Evolutionary conservation across 1,284 basidiomycete species (phyloP).

Genomic region (Cerioporus squamosus): DNA sequence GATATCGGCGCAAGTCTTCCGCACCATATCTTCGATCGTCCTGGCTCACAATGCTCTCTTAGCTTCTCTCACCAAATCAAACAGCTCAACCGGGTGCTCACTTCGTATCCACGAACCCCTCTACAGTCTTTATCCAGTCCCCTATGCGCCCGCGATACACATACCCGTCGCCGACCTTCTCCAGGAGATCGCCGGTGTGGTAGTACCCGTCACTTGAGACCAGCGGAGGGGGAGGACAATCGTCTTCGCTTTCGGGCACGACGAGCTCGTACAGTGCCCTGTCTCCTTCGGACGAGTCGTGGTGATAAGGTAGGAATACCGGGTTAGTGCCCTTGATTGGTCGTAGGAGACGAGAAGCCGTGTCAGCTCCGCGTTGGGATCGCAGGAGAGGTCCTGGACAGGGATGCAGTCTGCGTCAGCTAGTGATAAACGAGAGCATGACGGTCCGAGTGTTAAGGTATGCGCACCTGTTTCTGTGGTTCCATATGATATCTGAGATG

Average conservation of each 20-base stretch:
- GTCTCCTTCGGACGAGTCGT: background rate
- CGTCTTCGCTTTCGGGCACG: slow-evolving; percentile 8
- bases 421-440: background rate
- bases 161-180: slow-evolving; percentile 15
- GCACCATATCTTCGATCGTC: slow-evolving; percentile 17
- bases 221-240: slow-evolving; percentile 10
- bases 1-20: slow-evolving; percentile 10
- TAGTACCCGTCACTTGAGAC: slow-evolving; percentile 15
- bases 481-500: slow-evolving; percentile 4
- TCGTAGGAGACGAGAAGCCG: slow-evolving; percentile 7
- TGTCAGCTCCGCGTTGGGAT: background rate
- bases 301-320: slow-evolving; percentile 4
- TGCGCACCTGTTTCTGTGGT: slow-evolving; percentile 16
- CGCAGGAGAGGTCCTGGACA: slow-evolving; percentile 8
- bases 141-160: slow-evolving; percentile 20
- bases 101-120: slow-evolving; percentile 23
- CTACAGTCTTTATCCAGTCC: slow-evolving; percentile 22
- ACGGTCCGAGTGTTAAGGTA: background rate
- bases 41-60: background rate
- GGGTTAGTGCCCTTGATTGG: slow-evolving; percentile 4
- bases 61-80: background rate
- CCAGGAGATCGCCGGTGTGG: slow-evolving; percentile 23
- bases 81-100: background rate
- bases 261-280: slow-evolving; percentile 18
- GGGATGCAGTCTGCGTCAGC: background rate